Evolutionary conservation across 768 basidiomycete species (phyloP).

Genomic region (Termitomyces sp.): DNA sequence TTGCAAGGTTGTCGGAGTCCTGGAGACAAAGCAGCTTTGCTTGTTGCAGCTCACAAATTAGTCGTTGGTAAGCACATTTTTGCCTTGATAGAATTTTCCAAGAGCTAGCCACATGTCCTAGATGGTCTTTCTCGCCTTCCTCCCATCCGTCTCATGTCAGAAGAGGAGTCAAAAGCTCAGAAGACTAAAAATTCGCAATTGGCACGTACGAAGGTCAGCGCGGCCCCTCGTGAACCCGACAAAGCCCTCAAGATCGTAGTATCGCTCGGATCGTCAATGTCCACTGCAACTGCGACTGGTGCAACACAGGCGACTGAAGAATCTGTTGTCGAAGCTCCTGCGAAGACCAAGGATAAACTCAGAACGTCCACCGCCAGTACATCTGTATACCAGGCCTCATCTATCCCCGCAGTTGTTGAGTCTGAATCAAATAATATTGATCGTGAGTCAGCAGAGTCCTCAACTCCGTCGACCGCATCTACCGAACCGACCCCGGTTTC

Average conservation of each 20-base stretch:
- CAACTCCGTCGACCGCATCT: slow-evolving; percentile 5
- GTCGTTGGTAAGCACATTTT: slow-evolving; percentile 62
- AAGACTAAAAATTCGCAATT: slow-evolving; percentile 13
- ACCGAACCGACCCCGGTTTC: slow-evolving; percentile 52
- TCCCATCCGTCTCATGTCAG: slow-evolving; percentile 66
- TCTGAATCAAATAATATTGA: not conserved
- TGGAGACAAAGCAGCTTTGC: slow-evolving; percentile 68
- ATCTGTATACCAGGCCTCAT: not conserved
- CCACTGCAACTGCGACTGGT: not conserved
- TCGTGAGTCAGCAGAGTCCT: not conserved
- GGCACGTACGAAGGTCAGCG: slow-evolving; percentile 8
- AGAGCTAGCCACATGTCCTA: slow-evolving; percentile 19
- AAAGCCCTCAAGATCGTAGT: slow-evolving; percentile 15
- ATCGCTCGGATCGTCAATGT: slow-evolving; percentile 2
- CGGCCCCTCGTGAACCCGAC: slow-evolving; percentile 17
- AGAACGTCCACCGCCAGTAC: slow-evolving; percentile 2
- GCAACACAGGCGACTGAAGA: not conserved
- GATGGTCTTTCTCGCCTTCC: slow-evolving; percentile 75
- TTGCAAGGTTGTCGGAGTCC: slow-evolving; percentile 49
- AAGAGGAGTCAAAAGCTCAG: slow-evolving; percentile 32
- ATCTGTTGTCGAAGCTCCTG: not conserved
- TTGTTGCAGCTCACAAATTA: slow-evolving; percentile 81
- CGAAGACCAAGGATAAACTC: not conserved
- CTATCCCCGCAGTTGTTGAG: slow-evolving; percentile 12
- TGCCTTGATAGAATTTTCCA: not conserved